Conservation (phyloP, 441 rosid genomes). For the Adansonia gregorii region DNA sequence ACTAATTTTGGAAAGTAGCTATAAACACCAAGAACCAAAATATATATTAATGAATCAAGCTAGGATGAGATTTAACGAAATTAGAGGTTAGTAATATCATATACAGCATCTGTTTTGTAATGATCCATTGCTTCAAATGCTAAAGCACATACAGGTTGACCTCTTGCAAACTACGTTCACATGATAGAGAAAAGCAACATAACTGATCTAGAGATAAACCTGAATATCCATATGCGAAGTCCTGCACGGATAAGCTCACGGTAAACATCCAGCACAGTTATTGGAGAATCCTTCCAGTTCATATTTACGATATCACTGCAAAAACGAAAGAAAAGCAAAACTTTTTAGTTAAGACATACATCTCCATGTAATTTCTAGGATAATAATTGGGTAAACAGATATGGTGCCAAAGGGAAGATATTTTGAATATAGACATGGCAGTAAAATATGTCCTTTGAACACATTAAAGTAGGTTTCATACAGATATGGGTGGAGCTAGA, state of each 20-base stretch:
- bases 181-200: background rate
- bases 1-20: no score
- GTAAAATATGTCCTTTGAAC: constrained; percentile 12
- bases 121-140: background rate
- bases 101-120: background rate
- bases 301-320: constrained; percentile 49
- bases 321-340: constrained; percentile 15
- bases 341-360: background rate
- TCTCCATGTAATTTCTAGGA: constrained; percentile 10
- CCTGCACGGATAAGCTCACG: constrained; percentile 73
- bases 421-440: background rate
- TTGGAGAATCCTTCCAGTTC: constrained; percentile 75
- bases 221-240: constrained; percentile 88
- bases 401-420: background rate
- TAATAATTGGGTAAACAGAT: constrained; percentile 1
- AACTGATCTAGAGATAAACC: constrained; percentile 46
- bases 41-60: no score
- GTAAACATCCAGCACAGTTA: constrained; percentile 75
- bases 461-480: background rate
- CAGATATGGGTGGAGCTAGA: background rate
- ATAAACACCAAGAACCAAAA: no score
- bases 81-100: background rate
- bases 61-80: background rate
- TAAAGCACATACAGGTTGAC: background rate
- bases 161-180: background rate